These are phyloP conservation scores for Pugionium cornutum DNA, from an alignment of 345 rosid genomes.

Conservation along the genomic window DNA sequence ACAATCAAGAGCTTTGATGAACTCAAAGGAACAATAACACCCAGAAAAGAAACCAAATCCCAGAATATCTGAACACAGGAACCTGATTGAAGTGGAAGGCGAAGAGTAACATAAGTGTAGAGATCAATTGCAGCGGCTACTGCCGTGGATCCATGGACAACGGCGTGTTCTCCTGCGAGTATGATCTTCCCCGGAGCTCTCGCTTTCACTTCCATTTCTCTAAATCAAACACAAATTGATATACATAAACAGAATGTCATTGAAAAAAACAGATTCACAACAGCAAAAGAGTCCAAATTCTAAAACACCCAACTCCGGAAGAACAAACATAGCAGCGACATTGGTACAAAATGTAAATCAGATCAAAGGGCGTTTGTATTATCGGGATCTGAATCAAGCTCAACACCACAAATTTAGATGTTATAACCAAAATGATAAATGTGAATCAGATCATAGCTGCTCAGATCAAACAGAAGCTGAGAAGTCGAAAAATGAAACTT, in stretches of 20 bases:
- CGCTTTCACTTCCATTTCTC: constrained; percentile 82
- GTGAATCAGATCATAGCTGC: constrained; percentile 25
- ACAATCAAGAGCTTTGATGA: constrained; percentile 10
- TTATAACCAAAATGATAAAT: constrained; percentile 17
- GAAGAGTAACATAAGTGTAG: constrained; percentile 62
- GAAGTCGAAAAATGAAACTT: background rate
- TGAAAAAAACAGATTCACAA: background rate
- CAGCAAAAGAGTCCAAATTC: background rate
- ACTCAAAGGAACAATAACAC: constrained; percentile 7
- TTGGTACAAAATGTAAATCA: constrained; percentile 18
- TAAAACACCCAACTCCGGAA: background rate
- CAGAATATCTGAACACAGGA: constrained; percentile 10
- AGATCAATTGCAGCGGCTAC: constrained; percentile 92
- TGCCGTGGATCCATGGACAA: constrained; percentile 93
- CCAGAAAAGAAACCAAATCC: background rate
- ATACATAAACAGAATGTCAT: background rate
- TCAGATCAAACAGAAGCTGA: constrained; percentile 19
- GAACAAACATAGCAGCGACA: background rate
- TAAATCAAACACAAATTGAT: constrained; percentile 10
- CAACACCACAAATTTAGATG: background rate
- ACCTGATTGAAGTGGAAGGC: constrained; percentile 60
- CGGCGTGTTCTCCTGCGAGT: constrained; percentile 93
- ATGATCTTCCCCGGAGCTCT: constrained; percentile 97
- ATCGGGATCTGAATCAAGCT: constrained; percentile 23
- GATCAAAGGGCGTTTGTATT: constrained; percentile 9